Conservation (phyloP, 1,284 basidiomycete genomes). For the Microbotryum lychnidis-dioicae region DNA sequence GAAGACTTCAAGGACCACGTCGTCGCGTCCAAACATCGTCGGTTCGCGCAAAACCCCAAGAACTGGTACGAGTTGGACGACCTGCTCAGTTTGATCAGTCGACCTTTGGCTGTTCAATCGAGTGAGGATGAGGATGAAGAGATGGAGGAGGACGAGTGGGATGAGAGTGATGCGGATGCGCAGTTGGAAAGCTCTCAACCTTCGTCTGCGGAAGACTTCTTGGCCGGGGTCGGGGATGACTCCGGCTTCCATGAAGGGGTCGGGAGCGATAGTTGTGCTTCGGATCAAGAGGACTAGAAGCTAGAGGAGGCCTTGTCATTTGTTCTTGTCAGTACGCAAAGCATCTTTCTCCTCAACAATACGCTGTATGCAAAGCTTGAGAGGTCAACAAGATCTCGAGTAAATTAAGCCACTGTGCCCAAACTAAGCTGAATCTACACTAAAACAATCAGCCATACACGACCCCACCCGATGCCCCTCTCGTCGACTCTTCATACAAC, state of each 20-base stretch:
- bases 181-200: not conserved
- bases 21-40: slow-evolving; percentile 64
- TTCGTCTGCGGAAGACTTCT: too few relatives aligned
- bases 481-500: slow-evolving; percentile 31
- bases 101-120: slow-evolving; percentile 43
- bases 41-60: slow-evolving; percentile 69
- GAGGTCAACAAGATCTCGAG: not conserved
- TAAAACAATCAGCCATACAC: slow-evolving; percentile 4
- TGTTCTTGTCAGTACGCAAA: not conserved
- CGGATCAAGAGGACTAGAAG: too few relatives aligned
- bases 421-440: too few relatives aligned
- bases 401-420: too few relatives aligned
- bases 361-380: not conserved
- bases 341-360: too few relatives aligned
- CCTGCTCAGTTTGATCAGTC: slow-evolving; percentile 63
- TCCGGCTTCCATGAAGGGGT: too few relatives aligned
- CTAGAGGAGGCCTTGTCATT: not conserved
- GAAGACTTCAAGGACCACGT: slow-evolving; percentile 84
- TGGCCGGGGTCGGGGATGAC: too few relatives aligned
- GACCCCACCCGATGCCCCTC: slow-evolving; percentile 8
- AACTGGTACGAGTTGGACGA: slow-evolving; percentile 79
- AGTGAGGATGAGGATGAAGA: not conserved
- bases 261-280: too few relatives aligned
- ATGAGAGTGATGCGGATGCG: not conserved
- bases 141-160: not conserved